Evolutionary conservation across 1,139 yeast species (phyloP), one percentile per base, ranked within the genome.

Genomic region (Suhomyces bolitotheri): DNA sequence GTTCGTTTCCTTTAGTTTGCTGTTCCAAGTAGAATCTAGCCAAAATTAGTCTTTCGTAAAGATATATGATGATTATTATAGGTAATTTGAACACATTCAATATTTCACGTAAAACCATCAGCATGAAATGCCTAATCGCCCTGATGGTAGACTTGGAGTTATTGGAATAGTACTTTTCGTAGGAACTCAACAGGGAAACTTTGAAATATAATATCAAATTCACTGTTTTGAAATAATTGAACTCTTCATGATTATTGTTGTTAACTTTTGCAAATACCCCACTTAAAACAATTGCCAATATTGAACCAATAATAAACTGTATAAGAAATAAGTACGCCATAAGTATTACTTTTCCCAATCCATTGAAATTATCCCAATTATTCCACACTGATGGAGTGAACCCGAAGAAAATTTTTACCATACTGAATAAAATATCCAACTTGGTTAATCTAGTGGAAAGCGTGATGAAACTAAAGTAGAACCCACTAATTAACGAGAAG

Each of bases 351-450:
- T 74, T 64, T 2, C 84, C 84, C 23, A 77, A 54, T 3, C 60
- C 50, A 31, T 77, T 72, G 49, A 72, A 78, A 39, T 66, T 62
- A 29, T 66, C 62, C 82, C 82, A 77, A 43, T 74, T 73, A 33
- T 71, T 66, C 84, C 84, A 79, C 1, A 78, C 82, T 0, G 81
- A 76, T 0, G 83, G 82, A 0, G 83, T 78, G 50, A 76, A 78
- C 1, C 84, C 83, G 51, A 78, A 78, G 43, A 78, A 69, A 5
- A 78, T 65, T 50, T 76, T 75, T 33, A 77, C 56, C 66, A 78
- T 66, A 44, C 74, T 78, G 52, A 71, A 78, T 14, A 80, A 74
- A 21, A 78, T 76, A 26, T 72, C 71, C 21, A 62, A 58, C n/a
- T 73, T 70, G 2, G 75, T 47, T 44, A 69, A 61, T 24, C 66